Percentiles rank a stretch among this genome's conserved stretches.
Evolutionary conservation across 371 early-diverging fungal genomes (phyloP).

Genomic region (Rhizopus arrhizus): DNA sequence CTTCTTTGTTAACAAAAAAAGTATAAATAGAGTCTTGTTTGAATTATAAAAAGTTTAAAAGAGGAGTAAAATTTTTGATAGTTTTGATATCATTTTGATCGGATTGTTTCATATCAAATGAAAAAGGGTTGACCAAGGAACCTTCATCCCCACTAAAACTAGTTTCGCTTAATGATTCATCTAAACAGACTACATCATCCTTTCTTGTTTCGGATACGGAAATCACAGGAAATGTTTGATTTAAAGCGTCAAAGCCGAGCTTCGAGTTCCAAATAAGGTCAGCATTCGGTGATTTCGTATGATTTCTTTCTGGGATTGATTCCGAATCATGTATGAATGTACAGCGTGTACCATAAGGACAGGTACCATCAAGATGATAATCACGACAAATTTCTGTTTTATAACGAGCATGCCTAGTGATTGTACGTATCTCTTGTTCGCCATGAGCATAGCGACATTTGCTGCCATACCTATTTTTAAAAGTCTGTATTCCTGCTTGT

Average conservation of each 20-base stretch:
- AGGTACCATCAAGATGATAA: conserved; percentile 88
- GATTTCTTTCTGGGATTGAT: neutral
- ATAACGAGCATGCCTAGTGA: conserved; percentile 92
- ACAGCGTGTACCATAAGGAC: conserved; percentile 94
- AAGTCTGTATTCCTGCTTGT: neutral
- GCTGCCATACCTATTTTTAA: conserved; percentile 69
- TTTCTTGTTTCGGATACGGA: neutral
- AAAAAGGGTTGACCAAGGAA: neutral
- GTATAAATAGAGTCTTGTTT: too few relatives aligned
- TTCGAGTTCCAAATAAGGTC: neutral
- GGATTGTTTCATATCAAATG: neutral
- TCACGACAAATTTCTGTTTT: conserved; percentile 91
- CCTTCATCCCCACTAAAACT: neutral
- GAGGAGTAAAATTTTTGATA: neutral
- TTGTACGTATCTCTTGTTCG: conserved; percentile 74
- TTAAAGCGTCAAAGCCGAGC: neutral
- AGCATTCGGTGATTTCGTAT: neutral
- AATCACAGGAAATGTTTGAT: neutral
- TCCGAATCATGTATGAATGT: conserved; percentile 85
- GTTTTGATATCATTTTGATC: neutral
- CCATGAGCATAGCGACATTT: conserved; percentile 98
- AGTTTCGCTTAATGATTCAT: neutral
- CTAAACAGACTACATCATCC: neutral
- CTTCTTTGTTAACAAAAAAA: too few relatives aligned
- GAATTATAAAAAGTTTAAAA: neutral